Evolutionary conservation across 768 basidiomycete species (phyloP), one percentile per base, ranked within the genome.

Genomic region (Hygrocybe coccinea): DNA sequence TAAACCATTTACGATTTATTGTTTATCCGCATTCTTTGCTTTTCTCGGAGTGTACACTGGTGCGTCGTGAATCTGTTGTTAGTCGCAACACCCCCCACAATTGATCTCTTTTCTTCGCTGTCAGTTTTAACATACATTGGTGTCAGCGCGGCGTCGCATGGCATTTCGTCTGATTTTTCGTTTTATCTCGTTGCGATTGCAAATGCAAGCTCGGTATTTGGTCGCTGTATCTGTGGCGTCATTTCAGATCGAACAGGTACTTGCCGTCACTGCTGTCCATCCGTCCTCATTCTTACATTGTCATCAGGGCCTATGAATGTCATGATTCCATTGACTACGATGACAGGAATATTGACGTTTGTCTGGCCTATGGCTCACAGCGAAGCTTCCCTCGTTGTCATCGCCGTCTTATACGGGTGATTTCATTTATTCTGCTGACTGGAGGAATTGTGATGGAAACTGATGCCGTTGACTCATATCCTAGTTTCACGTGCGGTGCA

Each of bases 21-120:
- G 80, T 49, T 5, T 74, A 1, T 73, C 79, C 0, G 75, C 74
- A 1, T 69, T 79, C 37, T 60, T 78, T 7, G 64, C 70, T 1
- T 86, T 83, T 64, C 74, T 89, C 15, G 85, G 85, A 9, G 70
- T 86, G 19, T 87, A 85, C 63, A 84, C 84, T 0, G 73, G 83
- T 77, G 54, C 19, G 68, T 67, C 12, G 58, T 15, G 17, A 39
- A 38, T 14, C 24, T 25, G 34, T 21, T 5, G 22, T 21, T 45
- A 5, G 34, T 9, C 29, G 24, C 24, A 21, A 3, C 36, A 24
- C 37, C 14, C n/a, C 29, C 17, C 33, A 51, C n/a, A 41, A 51
- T 44, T 21, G 37, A 15, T 47, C 19, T 9, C 47, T 43, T 25
- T 21, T 9, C 47, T 43, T 25, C 22, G 22, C 49, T 11, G 47